Evolutionary conservation across 176 grass and related monocot genomes (phyloP).

Genomic region (Cocos nucifera): DNA sequence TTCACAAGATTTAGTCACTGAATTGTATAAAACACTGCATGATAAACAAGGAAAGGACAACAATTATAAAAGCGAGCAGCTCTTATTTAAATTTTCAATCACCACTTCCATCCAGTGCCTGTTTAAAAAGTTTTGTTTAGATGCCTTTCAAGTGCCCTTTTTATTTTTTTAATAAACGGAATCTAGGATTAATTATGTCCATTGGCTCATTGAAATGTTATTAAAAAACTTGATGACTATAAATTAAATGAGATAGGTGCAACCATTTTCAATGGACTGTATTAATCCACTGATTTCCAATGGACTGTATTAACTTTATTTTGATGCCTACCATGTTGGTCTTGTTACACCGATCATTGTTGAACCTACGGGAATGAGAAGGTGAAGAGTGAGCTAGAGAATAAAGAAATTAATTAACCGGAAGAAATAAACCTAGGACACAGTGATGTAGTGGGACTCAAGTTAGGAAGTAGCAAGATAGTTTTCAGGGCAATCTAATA

Average conservation of each 20-base stretch:
- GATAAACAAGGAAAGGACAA: slow-evolving; percentile 32
- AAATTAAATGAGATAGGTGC: neutral
- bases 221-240: neutral
- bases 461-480: no score
- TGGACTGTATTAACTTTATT: neutral
- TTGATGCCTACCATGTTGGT: neutral
- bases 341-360: neutral
- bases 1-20: slow-evolving; percentile 43
- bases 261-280: neutral
- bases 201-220: neutral
- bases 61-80: slow-evolving; percentile 38
- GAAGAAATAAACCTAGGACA: neutral
- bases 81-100: slow-evolving; percentile 20
- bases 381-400: neutral
- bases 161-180: neutral
- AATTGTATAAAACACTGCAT: slow-evolving; percentile 27
- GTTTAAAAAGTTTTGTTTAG: neutral
- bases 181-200: neutral
- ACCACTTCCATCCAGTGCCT: neutral
- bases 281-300: slow-evolving; percentile 5
- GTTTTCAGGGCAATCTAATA: neutral
- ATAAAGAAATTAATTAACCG: neutral
- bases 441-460: neutral
- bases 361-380: slow-evolving; percentile 1
- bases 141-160: neutral